These are phyloP conservation scores for Pouteria campechiana DNA, from an alignment of 179 eudicot genomes.

Conservation along the genomic window DNA sequence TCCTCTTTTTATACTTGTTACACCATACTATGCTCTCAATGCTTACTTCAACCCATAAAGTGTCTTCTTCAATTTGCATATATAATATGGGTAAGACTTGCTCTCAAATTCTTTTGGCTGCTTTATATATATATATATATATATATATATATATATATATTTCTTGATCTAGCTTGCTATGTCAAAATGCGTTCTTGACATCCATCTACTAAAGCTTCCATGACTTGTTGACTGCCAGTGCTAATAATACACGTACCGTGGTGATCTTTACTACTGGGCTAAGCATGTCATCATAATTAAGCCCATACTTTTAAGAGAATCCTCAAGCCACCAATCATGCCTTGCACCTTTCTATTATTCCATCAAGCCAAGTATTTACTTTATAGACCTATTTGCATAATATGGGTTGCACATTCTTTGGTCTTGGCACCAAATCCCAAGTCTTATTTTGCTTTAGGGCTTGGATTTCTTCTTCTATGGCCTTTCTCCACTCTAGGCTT, in stretches of 20 bases:
- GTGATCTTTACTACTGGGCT: constrained; percentile 3
- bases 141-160: no score
- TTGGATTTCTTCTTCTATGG: background rate
- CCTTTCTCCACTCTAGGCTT: background rate
- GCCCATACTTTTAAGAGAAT: background rate
- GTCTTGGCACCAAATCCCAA: constrained; percentile 1
- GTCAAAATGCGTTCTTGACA: no score
- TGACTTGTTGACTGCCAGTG: background rate
- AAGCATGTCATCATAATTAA: constrained; percentile 2
- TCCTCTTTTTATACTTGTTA: no score
- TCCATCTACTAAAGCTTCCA: constrained; percentile 5
- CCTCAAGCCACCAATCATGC: background rate
- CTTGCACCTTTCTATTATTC: background rate
- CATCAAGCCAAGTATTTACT: background rate
- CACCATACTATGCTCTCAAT: no score
- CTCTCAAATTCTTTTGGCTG: no score
- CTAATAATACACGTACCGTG: background rate
- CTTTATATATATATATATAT: no score
- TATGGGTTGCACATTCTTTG: background rate
- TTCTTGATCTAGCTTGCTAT: background rate
- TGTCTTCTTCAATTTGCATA: no score
- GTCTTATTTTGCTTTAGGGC: constrained; percentile 1
- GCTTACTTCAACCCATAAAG: no score
- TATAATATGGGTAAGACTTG: no score
- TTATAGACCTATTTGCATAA: background rate